These are phyloP conservation scores for Beta lomatogona DNA, from an alignment of 179 eudicot species.

Conservation along the genomic window DNA sequence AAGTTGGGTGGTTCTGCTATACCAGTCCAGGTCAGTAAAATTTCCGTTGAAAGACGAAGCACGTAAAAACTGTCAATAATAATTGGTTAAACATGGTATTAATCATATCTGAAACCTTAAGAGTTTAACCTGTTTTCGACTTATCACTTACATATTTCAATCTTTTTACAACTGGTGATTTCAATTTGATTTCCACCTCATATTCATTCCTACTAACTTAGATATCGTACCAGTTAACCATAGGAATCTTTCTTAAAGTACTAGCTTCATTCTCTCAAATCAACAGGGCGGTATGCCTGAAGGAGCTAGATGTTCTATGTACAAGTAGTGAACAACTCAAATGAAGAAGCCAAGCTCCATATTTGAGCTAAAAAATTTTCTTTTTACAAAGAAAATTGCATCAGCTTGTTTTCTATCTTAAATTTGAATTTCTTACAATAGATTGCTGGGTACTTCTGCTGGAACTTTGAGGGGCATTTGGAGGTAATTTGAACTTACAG, in stretches of 20 bases:
- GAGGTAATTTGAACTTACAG: constrained; percentile 29
- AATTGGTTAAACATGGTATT: background rate
- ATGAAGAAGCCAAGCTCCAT: constrained; percentile 3
- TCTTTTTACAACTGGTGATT: background rate
- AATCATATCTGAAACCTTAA: background rate
- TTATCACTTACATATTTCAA: background rate
- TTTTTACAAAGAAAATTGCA: no score
- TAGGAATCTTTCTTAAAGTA: background rate
- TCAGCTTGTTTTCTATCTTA: background rate
- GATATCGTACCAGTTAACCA: background rate
- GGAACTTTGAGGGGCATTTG: constrained; percentile 19
- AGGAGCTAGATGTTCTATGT: constrained; percentile 19
- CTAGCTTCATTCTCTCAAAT: background rate
- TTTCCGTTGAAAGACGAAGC: background rate
- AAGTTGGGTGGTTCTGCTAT: background rate
- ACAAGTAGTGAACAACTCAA: constrained; percentile 8
- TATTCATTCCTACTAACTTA: background rate
- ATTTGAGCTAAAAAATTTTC: background rate
- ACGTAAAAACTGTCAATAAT: background rate
- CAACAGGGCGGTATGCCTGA: background rate
- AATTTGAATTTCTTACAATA: background rate
- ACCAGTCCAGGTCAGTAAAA: background rate
- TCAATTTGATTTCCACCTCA: background rate
- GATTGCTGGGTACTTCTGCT: background rate
- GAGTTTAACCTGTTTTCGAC: background rate